Base-by-base conservation (phyloP, 192 early-diverging fungal genomes). In the Chytriomyces confervae region DNA sequence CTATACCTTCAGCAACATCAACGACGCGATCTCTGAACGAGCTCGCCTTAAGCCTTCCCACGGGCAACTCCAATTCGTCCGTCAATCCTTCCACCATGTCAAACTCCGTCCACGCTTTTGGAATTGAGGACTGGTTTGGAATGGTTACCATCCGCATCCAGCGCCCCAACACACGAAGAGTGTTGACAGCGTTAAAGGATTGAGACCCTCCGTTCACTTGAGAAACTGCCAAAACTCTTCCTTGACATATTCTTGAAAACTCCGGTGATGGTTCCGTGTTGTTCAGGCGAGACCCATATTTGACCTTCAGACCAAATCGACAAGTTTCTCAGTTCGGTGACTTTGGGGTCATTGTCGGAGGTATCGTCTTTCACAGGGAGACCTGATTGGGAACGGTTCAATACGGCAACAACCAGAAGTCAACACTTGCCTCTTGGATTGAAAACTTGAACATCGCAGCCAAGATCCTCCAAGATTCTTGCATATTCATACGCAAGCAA, bases 81-180 rank as follows among this genome's bases (percentile, higher is more conserved):
- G 50, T 27, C 16, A 53, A 7, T 13, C 50, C 69, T 7, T 9
- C 16, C 46, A 71, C 16, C 49, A 71, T 71, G 1, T 88, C 86
- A 53, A 88, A 88, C 53, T 88, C 86, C 0, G 84, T 88, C 86
- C 85, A 88, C 7, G 86, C 86, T 50, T 88, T 88, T 51, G 86
- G 84, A n/a, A 88, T 83, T 0, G 86, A 87, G 11, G 79, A 81
- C 72, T 88, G 86, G 47, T 88, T 88, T 27, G 79, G 86, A 66
- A 87, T 88, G 5, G 82, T 84, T 29, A 88, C 81, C 86, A 88
- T 88, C 7, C 86, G 83, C 86, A 88, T 87, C 86, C 86, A 88
- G 45, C 84, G 62, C 7, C 86, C 86, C 29, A 88, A 79, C 20
- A 88, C 68, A 18, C 86, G 46, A 16, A 88, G 61, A 0, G 86